Base-by-base conservation (phyloP, 345 rosid species). In the Linum trigynum region DNA sequence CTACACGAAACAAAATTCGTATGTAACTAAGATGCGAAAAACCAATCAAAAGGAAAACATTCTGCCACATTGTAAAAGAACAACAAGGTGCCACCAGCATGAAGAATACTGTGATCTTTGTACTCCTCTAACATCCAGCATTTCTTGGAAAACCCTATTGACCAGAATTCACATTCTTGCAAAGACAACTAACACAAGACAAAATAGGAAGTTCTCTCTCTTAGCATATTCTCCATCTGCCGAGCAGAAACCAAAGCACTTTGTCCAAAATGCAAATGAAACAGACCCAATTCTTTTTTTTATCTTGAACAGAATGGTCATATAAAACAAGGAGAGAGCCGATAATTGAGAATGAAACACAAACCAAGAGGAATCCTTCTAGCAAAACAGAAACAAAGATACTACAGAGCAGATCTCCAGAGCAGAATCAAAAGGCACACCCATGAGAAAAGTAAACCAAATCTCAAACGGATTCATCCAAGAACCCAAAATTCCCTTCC, bases 1-100 rank as follows among this genome's bases (percentile, higher is more conserved):
- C 98, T 89, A 64, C 63, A 70, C 35, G 62, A 65, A 43, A 56
- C 7, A 7, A 4, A n/a, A 32, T 12, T 2, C 15, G n/a, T 5
- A 32, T 15, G 32, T 56, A 11, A 56, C 59, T 12, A 48, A 9
- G 53, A 9, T 3, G 2, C 3, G 14, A 12, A 48, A 48, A 9
- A 15, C 53, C 14, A 48, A 48, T 56, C 5, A 32, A 56, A 32
- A 56, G 56, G 11, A 41, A 8, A 4, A 41, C 45, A 41, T 41
- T 41, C 9, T 4, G 6, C 45, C 45, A 8, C 45, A 41, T 41
- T 41, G 9, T 41, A 50, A 38, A 63, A 55, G 3, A 23, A 23
- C 32, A 23, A 23, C 32, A 23, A 23, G 32, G 32, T 23, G 32
- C 32, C 32, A 23, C 32, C 32, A 23, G 32, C 32, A 23, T 23